Evolutionary conservation across 208 protist species (phyloP).

Genomic region (Leptomonas seymouri): DNA sequence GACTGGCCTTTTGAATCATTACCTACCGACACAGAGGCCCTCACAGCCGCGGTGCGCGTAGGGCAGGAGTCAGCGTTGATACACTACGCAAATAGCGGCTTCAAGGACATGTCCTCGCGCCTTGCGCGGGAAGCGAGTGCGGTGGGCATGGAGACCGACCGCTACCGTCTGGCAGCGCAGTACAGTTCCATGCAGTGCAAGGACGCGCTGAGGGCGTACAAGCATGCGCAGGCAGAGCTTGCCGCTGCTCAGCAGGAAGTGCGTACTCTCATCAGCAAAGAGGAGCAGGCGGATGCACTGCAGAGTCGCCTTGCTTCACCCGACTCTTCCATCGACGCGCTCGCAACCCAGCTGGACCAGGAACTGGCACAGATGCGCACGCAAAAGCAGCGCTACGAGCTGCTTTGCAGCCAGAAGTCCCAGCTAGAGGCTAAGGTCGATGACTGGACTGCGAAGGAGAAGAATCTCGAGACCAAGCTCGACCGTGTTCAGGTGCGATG

Average conservation of each 20-base stretch:
- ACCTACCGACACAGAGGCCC: background rate
- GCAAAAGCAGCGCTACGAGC: slow-evolving; percentile 7
- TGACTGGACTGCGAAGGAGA: background rate
- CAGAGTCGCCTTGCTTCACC: background rate
- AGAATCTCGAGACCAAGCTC: background rate
- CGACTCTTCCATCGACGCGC: background rate
- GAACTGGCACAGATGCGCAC: slow-evolving; percentile 19
- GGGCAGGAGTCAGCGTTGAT: slow-evolving; percentile 11
- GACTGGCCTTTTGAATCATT: slow-evolving; percentile 11
- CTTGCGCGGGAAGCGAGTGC: slow-evolving; percentile 4
- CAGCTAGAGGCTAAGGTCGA: slow-evolving; percentile 7
- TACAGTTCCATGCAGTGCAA: background rate
- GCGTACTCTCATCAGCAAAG: background rate
- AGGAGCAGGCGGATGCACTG: background rate
- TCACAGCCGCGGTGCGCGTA: slow-evolving; percentile 6
- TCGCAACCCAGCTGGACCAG: slow-evolving; percentile 12
- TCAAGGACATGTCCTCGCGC: slow-evolving; percentile 2
- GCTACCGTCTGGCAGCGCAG: slow-evolving; percentile 11
- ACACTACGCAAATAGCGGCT: slow-evolving; percentile 17
- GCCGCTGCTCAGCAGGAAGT: background rate
- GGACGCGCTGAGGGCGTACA: background rate
- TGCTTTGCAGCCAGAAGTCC: slow-evolving; percentile 8
- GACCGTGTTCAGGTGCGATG: slow-evolving; percentile 1
- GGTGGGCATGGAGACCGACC: slow-evolving; percentile 8
- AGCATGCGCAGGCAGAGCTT: slow-evolving; percentile 4